Base-by-base conservation (phyloP, 148 eudicot species). In the Beta vulgaris region DNA sequence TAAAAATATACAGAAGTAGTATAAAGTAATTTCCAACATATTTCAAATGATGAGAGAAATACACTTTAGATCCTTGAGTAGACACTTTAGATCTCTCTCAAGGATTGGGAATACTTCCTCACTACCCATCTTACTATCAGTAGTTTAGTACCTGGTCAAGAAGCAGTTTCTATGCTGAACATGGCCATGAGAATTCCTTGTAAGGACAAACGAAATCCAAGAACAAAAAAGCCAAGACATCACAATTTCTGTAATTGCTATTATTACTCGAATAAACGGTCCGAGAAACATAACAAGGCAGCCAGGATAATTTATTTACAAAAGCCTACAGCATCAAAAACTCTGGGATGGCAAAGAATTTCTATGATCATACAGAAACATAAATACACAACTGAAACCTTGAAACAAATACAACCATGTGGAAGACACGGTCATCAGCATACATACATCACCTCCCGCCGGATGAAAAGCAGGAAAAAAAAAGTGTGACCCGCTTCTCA, bases 241-340 rank as follows among this genome's bases (percentile, higher is more conserved):
- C 36, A 63, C 0, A 7, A 43, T 34, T 34, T 34, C 68, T 63
- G 26, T 25, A 18, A 35, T 42, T 36, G 69, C 46, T 66, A 66
- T 23, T 66, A 66, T 40, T 12, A 25, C 69, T 64, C 40, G 16
- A 64, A 64, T 21, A 37, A 39, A 21, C 26, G 0, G 69, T 66
- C 69, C 16, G 9, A 39, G 48, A 39, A 67, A 42, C 32, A 43
- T 25, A 25, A 53, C 71, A 67, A 25, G 14, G 53, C 35, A 26
- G 28, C 21, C 53, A 43, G 26, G 71, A 67, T 40, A 34, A 67
- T 67, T n/a, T 66, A 67, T 67, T 25, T 42, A 67, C 71, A 67
- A 28, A 28, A n/a, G 35, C 53, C 53, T 40, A 43, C 71, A 67
- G 4, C 71, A 67, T 25, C n/a, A 26, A 53, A 67, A 23, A 40